phyloP scores from a whole-genome alignment of 345 rosid species.

The Orychophragmus violaceus region DNA sequence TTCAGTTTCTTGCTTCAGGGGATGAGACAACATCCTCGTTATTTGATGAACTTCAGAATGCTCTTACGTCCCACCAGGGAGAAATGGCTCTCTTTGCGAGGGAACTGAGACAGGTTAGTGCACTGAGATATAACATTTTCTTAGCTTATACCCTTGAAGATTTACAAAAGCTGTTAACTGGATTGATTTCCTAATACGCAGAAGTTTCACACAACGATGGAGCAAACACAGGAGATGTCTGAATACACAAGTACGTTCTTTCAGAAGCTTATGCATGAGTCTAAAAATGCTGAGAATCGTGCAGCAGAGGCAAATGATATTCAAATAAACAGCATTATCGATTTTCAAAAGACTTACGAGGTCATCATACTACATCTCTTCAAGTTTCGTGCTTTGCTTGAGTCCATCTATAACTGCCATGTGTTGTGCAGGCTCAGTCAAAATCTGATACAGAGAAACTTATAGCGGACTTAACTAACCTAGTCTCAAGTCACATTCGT shows the following conservation, averaged over 20 bases:
- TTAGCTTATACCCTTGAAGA: neutral
- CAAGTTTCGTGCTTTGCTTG: conserved; percentile 5
- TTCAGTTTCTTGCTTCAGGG: conserved; percentile 68
- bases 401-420: conserved; percentile 9
- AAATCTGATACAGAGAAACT: conserved; percentile 82
- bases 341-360: conserved; percentile 86
- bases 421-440: conserved; percentile 65
- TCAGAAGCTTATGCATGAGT: conserved; percentile 57
- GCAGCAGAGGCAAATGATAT: conserved; percentile 51
- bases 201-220: conserved; percentile 62
- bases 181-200: conserved; percentile 28
- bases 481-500: conserved; percentile 63
- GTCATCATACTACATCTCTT: conserved; percentile 26
- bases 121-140: neutral
- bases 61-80: conserved; percentile 64
- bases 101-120: conserved; percentile 74
- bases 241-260: conserved; percentile 59
- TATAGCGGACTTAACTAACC: conserved; percentile 66
- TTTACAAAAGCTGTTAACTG: neutral
- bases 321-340: conserved; percentile 66
- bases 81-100: conserved; percentile 79
- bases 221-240: conserved; percentile 59
- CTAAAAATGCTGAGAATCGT: conserved; percentile 51
- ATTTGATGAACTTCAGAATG: conserved; percentile 66
- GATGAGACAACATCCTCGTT: conserved; percentile 48